A percentile compares a stretch with the other conserved stretches of the same genome.
These are phyloP conservation scores for Elongisporangium anandrum DNA, from an alignment of 352 stramenopile genomes.

Conservation along the genomic window DNA sequence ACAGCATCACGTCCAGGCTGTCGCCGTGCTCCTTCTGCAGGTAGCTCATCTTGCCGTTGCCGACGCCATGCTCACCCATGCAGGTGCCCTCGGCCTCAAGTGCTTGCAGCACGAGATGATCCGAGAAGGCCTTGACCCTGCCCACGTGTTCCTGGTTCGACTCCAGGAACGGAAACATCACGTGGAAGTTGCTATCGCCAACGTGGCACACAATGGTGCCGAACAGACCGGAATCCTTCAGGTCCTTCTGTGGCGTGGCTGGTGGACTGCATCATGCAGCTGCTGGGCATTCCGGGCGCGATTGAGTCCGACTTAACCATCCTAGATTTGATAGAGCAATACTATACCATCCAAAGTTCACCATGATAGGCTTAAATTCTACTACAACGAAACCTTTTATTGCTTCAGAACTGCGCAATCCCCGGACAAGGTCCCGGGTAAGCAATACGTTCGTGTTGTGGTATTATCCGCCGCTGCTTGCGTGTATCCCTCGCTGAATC, in stretches of 20 bases:
- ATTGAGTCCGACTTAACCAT: too few relatives aligned
- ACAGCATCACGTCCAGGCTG: slow-evolving; percentile 91
- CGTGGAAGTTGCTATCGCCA: slow-evolving; percentile 98
- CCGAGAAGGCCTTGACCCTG: slow-evolving; percentile 87
- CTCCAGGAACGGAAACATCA: slow-evolving; percentile 91
- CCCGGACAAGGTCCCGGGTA: too few relatives aligned
- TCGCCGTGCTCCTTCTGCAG: slow-evolving; percentile 88
- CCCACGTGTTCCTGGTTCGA: slow-evolving; percentile 83
- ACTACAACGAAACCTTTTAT: too few relatives aligned
- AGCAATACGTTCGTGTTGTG: too few relatives aligned
- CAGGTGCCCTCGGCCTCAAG: slow-evolving; percentile 93
- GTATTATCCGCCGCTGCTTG: too few relatives aligned
- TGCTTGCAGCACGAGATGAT: slow-evolving; percentile 75
- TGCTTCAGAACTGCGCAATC: too few relatives aligned
- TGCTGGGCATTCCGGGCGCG: too few relatives aligned
- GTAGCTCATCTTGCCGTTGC: slow-evolving; percentile 94
- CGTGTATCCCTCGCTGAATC: too few relatives aligned
- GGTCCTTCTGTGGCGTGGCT: slow-evolving; percentile 87
- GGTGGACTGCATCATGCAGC: too few relatives aligned
- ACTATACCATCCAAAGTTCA: too few relatives aligned
- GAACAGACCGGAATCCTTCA: slow-evolving; percentile 86
- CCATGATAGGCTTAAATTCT: too few relatives aligned
- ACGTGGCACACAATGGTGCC: slow-evolving; percentile 92
- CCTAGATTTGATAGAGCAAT: too few relatives aligned
- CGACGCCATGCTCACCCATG: slow-evolving; percentile 97